Base-by-base conservation (phyloP, 441 rosid species). In the Euphorbia celastroides region DNA sequence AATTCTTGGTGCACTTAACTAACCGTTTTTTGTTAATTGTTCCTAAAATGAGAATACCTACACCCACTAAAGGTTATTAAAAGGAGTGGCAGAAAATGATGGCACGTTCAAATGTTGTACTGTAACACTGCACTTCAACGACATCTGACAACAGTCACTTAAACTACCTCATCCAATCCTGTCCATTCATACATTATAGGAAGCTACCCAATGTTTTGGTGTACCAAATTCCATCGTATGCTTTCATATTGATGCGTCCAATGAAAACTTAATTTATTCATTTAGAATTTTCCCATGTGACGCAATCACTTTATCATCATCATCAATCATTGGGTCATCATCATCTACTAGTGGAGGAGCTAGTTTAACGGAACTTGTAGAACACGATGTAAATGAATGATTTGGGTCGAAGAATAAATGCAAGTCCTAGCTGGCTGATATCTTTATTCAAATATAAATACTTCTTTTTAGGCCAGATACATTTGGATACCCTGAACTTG, bases 201-300 rank as follows among this genome's bases (percentile, higher is more conserved):
- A 31, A 72, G 46, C 59, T 3, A 25, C 60, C 55, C 71, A 70
- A 72, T 68, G 67, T 55, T 69, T 28, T 1, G 1, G n/a, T 38
- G 44, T 14, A 38, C 2, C 44, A 38, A 38, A 38, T 7, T 38
- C 44, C 44, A 38, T 38, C 44, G 12, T 38, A 38, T 38, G 12
- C 2, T 38, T 9, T 38, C 44, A 38, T 9, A 3, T 38, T 38
- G 44, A 38, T 7, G 44, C 1, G 44, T 4, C 44, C 44, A 38
- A 38, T 14, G 12, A 38, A 38, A 38, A 9, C 44, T 7, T n/a
- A 19, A n/a, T 5, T 66, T 48, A 68, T 64, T 65, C 57, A 56
- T 68, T 64, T 52, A 56, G 69, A 67, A 64, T 30, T 60, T 68
- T 51, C 72, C 67, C 68, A 72, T 48, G 42, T 51, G 59, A 57